Conservation (phyloP, 371 early-diverging fungal species). For the Apophysomyces sp. region DNA sequence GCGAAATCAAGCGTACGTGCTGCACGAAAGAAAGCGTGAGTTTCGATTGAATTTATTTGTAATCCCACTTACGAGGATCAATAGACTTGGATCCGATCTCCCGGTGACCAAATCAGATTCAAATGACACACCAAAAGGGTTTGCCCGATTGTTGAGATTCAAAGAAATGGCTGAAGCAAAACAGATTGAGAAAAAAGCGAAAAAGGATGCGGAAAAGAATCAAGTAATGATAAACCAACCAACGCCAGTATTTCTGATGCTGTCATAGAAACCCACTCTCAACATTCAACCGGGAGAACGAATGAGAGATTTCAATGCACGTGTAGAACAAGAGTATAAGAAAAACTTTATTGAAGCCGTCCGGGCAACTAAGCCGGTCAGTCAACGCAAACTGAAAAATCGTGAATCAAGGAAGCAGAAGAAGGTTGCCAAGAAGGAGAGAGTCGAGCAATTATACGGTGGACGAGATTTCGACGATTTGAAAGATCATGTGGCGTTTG, state of each 20-base stretch:
- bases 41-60: not conserved
- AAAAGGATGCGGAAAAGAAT: conserved; percentile 19
- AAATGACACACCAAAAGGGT: conserved; percentile 42
- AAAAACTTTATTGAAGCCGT: conserved; percentile 23
- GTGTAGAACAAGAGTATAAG: conserved; percentile 41
- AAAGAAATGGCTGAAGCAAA: conserved; percentile 36
- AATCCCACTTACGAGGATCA: conserved; percentile 3
- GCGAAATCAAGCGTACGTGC: conserved; percentile 41
- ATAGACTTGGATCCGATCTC: conserved; percentile 10
- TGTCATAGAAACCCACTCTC: conserved; percentile 15
- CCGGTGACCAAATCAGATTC: conserved; percentile 12
- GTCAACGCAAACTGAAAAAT: conserved; percentile 36
- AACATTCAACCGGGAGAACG: conserved; percentile 43
- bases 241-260: not conserved
- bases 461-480: conserved; percentile 56
- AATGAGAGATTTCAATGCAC: conserved; percentile 35
- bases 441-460: conserved; percentile 30
- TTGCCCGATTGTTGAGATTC: conserved; percentile 36
- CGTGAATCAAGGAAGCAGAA: conserved; percentile 46
- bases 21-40: conserved; percentile 25
- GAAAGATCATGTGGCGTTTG: conserved; percentile 55
- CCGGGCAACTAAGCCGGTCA: conserved; percentile 31
- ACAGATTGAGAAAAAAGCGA: conserved; percentile 30
- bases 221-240: conserved; percentile 1
- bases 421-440: conserved; percentile 34